Evolutionary conservation across 495 filamentous ascomycete genomes (phyloP), one percentile per base, ranked within the genome.

Genomic region (Astrocystis sublimbata): DNA sequence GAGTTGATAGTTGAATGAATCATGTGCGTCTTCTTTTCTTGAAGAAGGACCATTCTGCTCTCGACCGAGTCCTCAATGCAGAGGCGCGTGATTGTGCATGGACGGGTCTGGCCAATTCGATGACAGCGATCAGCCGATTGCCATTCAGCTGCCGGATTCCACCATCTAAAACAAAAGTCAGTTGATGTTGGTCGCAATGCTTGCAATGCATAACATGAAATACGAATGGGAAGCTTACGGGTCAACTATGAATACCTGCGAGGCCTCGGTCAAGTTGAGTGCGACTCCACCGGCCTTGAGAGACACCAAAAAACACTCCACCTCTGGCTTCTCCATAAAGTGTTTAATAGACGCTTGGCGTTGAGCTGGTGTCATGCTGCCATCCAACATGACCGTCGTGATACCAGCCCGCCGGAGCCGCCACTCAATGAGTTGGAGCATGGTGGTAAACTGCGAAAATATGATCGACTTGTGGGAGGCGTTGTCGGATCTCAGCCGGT

Each of bases 141-240:
- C 93, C 94, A 97, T 80, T 98, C 94, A 4, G 93, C 92, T 21
- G 92, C 92, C 4, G 93, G 93, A 63, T 97, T 97, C 93, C 93
- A 97, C 93, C 92, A 96, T 57, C 88, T 90, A 68, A 21, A 64
- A 2, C 47, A 65, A 15, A 6, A 57, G 54, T 57, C 35, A 57
- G 50, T 69, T 64, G 71, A 70, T 45, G 64, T 10, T 26, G 7
- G 56, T 23, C 78, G 56, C 76, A 63, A 15, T 17, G 54, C 52
- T 31, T 21, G 21, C 12, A 35, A 49, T 19, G 53, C 45, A 4
- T 42, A 31, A n/a, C n/a, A 9, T 12, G 15, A 33, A 38, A 15
- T 13, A 28, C 30, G 49, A 30, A 86, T n/a, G n/a, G n/a, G n/a
- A n/a, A n/a, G n/a, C 88, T 83, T 85, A 92, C 77, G 93, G 93